phyloP scores from a whole-genome alignment of 495 filamentous ascomycete species.

The Hypomontagnella monticulosa region DNA sequence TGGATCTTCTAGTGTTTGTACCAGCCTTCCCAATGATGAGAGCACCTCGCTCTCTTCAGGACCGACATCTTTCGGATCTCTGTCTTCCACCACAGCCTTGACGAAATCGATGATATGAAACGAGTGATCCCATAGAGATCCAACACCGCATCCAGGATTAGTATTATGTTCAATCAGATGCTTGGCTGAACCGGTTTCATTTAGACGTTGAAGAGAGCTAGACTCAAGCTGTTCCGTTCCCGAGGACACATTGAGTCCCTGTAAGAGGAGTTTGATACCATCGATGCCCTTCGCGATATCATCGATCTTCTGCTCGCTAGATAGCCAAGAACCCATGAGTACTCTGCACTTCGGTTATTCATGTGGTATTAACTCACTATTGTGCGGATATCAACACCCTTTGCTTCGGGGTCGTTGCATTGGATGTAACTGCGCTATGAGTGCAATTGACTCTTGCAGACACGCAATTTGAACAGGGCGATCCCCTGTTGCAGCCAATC shows the following conservation, averaged over 20 bases:
- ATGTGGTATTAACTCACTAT: neutral
- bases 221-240: neutral
- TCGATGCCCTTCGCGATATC: slow-evolving; percentile 7
- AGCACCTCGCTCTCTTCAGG: neutral
- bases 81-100: slow-evolving; percentile 11
- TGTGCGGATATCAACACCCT: slow-evolving; percentile 13
- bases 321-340: neutral
- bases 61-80: neutral
- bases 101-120: slow-evolving; percentile 14
- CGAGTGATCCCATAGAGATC: slow-evolving; percentile 6
- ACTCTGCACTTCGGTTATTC: neutral
- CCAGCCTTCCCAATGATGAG: slow-evolving; percentile 2
- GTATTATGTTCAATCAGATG: neutral
- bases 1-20: slow-evolving; percentile 1
- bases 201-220: neutral
- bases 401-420: neutral
- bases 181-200: neutral
- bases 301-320: slow-evolving; percentile 11
- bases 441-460: slow-evolving; percentile 11
- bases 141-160: neutral
- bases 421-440: slow-evolving; percentile 5
- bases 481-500: slow-evolving; percentile 12
- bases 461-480: slow-evolving; percentile 15
- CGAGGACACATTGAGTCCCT: neutral
- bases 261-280: slow-evolving; percentile 8